phyloP scores from a whole-genome alignment of 2,329 filamentous ascomycete species.

The Aureobasidium vineae region DNA sequence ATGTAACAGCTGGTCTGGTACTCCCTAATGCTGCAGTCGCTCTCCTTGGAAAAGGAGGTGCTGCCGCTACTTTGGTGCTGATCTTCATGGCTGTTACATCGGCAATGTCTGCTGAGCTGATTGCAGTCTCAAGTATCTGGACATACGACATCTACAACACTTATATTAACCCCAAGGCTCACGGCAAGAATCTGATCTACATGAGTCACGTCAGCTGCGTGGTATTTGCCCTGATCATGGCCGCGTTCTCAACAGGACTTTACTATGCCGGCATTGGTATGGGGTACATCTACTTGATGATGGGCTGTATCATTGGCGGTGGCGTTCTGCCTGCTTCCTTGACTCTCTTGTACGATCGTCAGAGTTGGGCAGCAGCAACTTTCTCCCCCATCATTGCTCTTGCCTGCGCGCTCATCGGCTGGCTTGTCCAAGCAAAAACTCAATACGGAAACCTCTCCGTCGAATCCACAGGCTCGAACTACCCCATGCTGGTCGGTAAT shows the following conservation, averaged over 20 bases:
- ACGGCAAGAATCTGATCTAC: slow-evolving; percentile 72
- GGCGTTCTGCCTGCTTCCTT: slow-evolving; percentile 74
- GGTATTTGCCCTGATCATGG: slow-evolving; percentile 73
- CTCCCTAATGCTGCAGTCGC: slow-evolving; percentile 83
- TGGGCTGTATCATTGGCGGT: slow-evolving; percentile 86
- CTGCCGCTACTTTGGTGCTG: slow-evolving; percentile 72
- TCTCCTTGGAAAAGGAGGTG: slow-evolving; percentile 76
- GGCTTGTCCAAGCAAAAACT: slow-evolving; percentile 73
- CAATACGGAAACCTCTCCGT: slow-evolving; percentile 68
- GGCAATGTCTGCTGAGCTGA: slow-evolving; percentile 77
- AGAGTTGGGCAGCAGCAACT: slow-evolving; percentile 72
- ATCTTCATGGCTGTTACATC: slow-evolving; percentile 90
- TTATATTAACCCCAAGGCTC: slow-evolving; percentile 76
- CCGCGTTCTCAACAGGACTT: slow-evolving; percentile 72
- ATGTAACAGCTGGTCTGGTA: slow-evolving; percentile 80
- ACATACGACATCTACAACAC: slow-evolving; percentile 85
- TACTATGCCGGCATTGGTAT: slow-evolving; percentile 64
- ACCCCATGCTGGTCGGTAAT: slow-evolving; percentile 85
- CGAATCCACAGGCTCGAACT: slow-evolving; percentile 72
- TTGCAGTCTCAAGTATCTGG: slow-evolving; percentile 82
- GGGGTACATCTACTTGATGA: slow-evolving; percentile 85
- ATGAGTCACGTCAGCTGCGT: slow-evolving; percentile 73
- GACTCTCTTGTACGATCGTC: slow-evolving; percentile 75
- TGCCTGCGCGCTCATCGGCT: slow-evolving; percentile 66
- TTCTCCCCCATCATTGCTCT: slow-evolving; percentile 69